Evolutionary conservation across 345 rosid species (phyloP), one percentile per base, ranked within the genome.

Genomic region (Theobroma cacao): DNA sequence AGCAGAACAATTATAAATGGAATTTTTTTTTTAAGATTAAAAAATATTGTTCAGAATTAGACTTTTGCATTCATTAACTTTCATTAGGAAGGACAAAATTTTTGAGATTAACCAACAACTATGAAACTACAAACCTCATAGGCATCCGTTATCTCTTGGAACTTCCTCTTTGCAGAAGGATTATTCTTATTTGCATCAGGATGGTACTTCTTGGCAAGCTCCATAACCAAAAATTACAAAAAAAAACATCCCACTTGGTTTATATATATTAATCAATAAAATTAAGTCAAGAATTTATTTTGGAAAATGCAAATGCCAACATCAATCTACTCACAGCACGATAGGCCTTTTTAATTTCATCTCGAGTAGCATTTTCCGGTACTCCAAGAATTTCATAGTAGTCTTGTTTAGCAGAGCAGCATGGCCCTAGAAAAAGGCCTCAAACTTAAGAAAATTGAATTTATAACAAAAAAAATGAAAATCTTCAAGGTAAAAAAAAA

Each of bases 191-290:
- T 95, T 73, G 96, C 86, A 85, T 95, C 98, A 33, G 99, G 99
- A 85, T 95, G 99, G 83, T 86, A 92, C 77, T 92, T 93, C 81
- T 93, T 95, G 0, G 99, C 99, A 63, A 95, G 97, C 98, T 95
- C 88, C 88, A 91, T 10, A 28, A 53, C 64, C 80, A 3, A 43
- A 77, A 31, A 64, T 34, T 30, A 55, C 22, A 7, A 33, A n/a
- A 38, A 47, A 69, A 28, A n/a, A 8, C 4, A 62, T 14, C 75
- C n/a, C 2, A 45, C 59, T 65, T 30, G 36, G 43, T 64, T 72
- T 63, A 11, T 13, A 59, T 2, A 48, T 47, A 24, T 17, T 14
- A 45, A 45, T 70, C 24, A 70, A 28, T 26, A 28, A 18, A 31
- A 26, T 26, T 28, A 52, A 11, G 30, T 28, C 28, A 34, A 55